Evolutionary conservation across 1,139 yeast genomes (phyloP).

Genomic region (Blastobotrys raffinosifermentans): DNA sequence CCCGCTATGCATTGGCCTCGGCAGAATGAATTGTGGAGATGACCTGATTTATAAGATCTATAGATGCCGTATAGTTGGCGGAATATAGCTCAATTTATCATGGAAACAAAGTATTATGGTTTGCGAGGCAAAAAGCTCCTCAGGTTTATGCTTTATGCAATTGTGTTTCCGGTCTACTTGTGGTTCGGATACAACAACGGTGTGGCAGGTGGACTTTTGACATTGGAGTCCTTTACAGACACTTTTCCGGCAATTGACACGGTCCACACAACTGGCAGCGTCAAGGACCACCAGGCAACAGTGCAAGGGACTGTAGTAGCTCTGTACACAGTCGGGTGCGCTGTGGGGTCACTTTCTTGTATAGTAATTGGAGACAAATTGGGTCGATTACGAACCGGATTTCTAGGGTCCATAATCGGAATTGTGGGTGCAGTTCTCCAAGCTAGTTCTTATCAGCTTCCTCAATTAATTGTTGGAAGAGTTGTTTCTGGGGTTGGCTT

Average conservation of each 20-base stretch:
- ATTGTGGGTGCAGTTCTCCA: conserved; percentile 44
- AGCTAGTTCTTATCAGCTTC: conserved; percentile 65
- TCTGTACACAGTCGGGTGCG: conserved; percentile 8
- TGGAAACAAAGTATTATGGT: neutral
- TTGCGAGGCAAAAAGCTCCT: neutral
- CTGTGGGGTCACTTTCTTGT: conserved; percentile 9
- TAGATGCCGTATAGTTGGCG: too few relatives aligned
- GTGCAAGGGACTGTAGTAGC: conserved; percentile 8
- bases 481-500: conserved; percentile 56
- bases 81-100: too few relatives aligned
- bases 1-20: too few relatives aligned
- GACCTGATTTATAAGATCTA: neutral
- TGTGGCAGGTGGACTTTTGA: neutral
- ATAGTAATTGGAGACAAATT: conserved; percentile 9
- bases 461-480: conserved; percentile 68
- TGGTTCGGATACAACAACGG: conserved; percentile 1
- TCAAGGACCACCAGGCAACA: conserved; percentile 6
- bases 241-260: conserved; percentile 1
- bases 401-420: conserved; percentile 9
- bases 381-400: conserved; percentile 7
- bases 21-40: too few relatives aligned
- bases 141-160: neutral
- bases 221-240: neutral
- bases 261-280: neutral
- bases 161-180: neutral